Base-by-base conservation (phyloP, 1,284 basidiomycete genomes). In the Melampsora americana region DNA sequence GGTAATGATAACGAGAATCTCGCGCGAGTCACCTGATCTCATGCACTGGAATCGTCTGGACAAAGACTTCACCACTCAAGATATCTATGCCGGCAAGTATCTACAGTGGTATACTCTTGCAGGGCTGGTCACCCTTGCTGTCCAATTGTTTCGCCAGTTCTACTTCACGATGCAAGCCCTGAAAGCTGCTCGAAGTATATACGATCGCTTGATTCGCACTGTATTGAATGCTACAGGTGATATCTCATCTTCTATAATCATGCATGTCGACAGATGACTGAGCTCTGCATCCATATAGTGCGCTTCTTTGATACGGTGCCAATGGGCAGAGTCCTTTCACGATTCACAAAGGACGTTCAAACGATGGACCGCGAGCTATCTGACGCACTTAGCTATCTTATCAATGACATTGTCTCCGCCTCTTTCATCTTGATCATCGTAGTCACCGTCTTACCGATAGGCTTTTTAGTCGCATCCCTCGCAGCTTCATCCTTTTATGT, bases 331-430 rank as follows among this genome's bases (percentile, higher is more conserved):
- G 81, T 83, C 67, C 82, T 82, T 78, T 83, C 82, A 77, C 79
- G 82, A 35, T 78, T 82, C 12, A 80, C 80, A 26, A 81, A 81
- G 77, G 82, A 83, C 44, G 78, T 83, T 28, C 80, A 82, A 75
- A 82, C 82, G 32, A 69, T 83, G 39, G 82, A 83, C 77, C 81
- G 82, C 78, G 82, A 83, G 66, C 79, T 82, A 64, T 79, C 79
- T 11, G 76, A 78, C 4, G 61, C 76, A 77, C n/a, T 69, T 77
- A 48, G 79, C 77, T 68, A 73, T 78, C 50, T 74, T 77, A 35
- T 66, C 5, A 79, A 79, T 42, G 77, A 79, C 65, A 56, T 79
- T 14, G 3, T 81, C 77, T 28, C 79, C 74, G 39, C 79, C 3
- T 42, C 77, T 9, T 70, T 79, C 9, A 81, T 82, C 56, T 60